These are phyloP conservation scores for Chytridium lagenaria DNA, from an alignment of 371 early-diverging fungal genomes.

Conservation along the genomic window DNA sequence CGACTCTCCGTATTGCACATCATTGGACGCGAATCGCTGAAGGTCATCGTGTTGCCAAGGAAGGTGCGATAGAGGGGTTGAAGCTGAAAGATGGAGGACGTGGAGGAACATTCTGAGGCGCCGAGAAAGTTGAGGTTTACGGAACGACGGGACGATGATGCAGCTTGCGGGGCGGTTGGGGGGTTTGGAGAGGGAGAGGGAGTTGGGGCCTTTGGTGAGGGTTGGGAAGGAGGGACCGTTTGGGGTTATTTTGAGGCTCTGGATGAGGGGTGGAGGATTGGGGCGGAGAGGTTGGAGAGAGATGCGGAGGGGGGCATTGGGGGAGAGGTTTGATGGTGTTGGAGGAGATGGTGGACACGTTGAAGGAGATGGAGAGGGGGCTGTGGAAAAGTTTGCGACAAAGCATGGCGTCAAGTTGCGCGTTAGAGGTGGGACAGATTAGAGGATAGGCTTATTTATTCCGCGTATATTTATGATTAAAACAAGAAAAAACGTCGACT, in stretches of 20 bases:
- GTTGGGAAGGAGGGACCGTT: slow-evolving; percentile 2
- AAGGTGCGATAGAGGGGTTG: background rate
- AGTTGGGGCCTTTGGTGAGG: background rate
- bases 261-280: background rate
- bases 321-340: slow-evolving; percentile 1
- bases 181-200: background rate
- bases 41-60: background rate
- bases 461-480: no score
- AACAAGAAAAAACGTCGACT: no score
- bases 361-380: background rate
- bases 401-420: background rate
- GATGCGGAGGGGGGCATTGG: no score
- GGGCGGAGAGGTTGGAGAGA: background rate
- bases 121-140: background rate
- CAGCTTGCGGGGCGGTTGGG: no score
- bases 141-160: background rate
- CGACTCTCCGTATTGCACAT: background rate
- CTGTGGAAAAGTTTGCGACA: background rate
- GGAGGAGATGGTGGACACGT: background rate
- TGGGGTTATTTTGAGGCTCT: background rate
- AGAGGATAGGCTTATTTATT: no score
- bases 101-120: background rate
- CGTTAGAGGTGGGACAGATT: no score
- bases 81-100: background rate
- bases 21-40: background rate